A percentile compares a stretch with the other conserved stretches of the same genome.
phyloP scores from a whole-genome alignment of 768 basidiomycete species.

The Kockovaella imperatae region DNA sequence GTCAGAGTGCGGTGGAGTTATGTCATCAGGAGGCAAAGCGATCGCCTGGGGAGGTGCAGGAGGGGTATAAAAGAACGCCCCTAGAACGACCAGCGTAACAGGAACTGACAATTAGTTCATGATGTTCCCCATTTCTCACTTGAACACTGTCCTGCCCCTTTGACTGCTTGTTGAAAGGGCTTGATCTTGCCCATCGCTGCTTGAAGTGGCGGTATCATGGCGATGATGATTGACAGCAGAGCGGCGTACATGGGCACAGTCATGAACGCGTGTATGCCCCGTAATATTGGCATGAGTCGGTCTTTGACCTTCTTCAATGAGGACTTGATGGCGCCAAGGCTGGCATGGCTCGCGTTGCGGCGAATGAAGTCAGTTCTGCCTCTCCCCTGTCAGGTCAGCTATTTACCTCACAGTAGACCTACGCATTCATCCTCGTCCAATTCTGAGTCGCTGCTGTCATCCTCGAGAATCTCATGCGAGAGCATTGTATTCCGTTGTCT shows the following conservation, averaged over 20 bases:
- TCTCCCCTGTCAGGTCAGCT: neutral
- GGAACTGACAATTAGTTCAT: constrained; percentile 55
- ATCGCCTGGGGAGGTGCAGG: constrained; percentile 8
- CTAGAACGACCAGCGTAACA: constrained; percentile 80
- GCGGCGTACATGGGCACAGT: constrained; percentile 82
- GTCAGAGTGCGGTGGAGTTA: constrained; percentile 16
- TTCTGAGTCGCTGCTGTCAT: constrained; percentile 26
- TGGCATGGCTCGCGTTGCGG: neutral
- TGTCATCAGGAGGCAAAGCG: constrained; percentile 1
- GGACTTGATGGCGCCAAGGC: constrained; percentile 4
- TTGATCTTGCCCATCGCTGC: constrained; percentile 59
- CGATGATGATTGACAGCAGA: constrained; percentile 64
- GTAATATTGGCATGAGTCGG: constrained; percentile 28
- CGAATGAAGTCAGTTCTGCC: neutral
- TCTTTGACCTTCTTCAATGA: constrained; percentile 14
- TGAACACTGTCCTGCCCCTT: constrained; percentile 42
- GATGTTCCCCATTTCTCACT: constrained; percentile 21
- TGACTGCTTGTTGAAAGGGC: constrained; percentile 46
- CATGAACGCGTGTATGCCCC: constrained; percentile 60
- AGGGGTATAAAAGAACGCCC: constrained; percentile 71
- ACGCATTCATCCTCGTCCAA: constrained; percentile 35
- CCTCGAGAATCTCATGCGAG: constrained; percentile 6
- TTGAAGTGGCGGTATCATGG: constrained; percentile 68
- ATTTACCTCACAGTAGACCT: constrained; percentile 1
- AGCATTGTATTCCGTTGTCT: constrained; percentile 19